Percentiles rank a stretch among this genome's conserved stretches.
These are phyloP conservation scores for Candida taoyuanica DNA, from an alignment of 805 yeast genomes.

Conservation along the genomic window DNA sequence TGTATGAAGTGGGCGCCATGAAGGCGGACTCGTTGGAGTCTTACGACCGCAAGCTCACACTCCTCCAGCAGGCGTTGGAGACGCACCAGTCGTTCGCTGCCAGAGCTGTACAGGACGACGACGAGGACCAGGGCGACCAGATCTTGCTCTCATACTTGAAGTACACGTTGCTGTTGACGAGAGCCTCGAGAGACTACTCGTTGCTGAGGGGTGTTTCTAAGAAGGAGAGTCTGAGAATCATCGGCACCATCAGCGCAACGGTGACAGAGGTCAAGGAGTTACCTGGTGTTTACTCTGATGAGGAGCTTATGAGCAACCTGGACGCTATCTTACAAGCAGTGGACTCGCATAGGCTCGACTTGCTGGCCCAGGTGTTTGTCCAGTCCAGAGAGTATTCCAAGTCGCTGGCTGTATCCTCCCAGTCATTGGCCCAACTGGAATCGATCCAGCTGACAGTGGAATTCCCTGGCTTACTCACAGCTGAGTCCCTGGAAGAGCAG, in stretches of 20 bases:
- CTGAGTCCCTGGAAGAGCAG: constrained; percentile 29
- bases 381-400: constrained; percentile 38
- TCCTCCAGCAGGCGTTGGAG: constrained; percentile 69
- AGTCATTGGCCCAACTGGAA: constrained; percentile 23
- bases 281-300: constrained; percentile 91
- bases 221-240: constrained; percentile 33
- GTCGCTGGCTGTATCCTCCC: constrained; percentile 41
- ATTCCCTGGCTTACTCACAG: constrained; percentile 32
- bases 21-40: constrained; percentile 34
- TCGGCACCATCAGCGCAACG: constrained; percentile 43
- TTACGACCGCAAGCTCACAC: constrained; percentile 52
- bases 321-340: constrained; percentile 45
- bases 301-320: constrained; percentile 54
- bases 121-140: constrained; percentile 56
- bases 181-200: constrained; percentile 64
- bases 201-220: constrained; percentile 24
- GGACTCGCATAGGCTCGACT: constrained; percentile 37
- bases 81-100: constrained; percentile 53
- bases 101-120: constrained; percentile 43
- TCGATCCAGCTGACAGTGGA: constrained; percentile 14
- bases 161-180: constrained; percentile 59
- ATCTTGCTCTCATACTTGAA: constrained; percentile 71
- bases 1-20: constrained; percentile 38
- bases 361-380: constrained; percentile 43
- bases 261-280: constrained; percentile 62